Percentiles rank a stretch among this genome's conserved stretches.
phyloP scores from a whole-genome alignment of 1,284 basidiomycete species.

The Irpex lacteus region DNA sequence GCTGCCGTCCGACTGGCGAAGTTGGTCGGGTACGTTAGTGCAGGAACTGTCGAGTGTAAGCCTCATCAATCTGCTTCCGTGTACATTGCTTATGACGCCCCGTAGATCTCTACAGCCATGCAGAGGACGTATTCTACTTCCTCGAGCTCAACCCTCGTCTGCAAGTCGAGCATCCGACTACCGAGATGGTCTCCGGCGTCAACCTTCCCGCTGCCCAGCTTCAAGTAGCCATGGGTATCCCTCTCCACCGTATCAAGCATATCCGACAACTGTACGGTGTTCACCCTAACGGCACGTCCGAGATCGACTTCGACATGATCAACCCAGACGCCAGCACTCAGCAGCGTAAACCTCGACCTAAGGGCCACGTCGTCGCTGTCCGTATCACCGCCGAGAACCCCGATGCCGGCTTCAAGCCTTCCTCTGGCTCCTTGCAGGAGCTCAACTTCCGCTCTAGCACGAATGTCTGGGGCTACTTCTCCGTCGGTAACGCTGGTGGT shows the following conservation, averaged over 20 bases:
- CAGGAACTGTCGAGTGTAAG: conserved; percentile 97
- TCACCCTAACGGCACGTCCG: conserved; percentile 80
- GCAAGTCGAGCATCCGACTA: conserved; percentile 99
- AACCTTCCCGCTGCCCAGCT: conserved; percentile 98
- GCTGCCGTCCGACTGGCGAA: conserved; percentile 97
- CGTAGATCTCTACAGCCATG: conserved; percentile 90
- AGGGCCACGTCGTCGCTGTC: conserved; percentile 98
- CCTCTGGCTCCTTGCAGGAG: conserved; percentile 94
- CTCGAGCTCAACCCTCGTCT: conserved; percentile 99
- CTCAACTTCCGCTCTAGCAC: conserved; percentile 99
- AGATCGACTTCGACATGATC: conserved; percentile 96
- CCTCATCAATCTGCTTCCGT: neutral
- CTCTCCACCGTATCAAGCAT: conserved; percentile 93
- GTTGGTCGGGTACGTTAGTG: conserved; percentile 98
- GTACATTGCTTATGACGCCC: neutral
- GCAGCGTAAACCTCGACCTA: conserved; percentile 94
- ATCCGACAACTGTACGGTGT: conserved; percentile 97
- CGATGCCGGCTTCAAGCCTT: conserved; percentile 99
- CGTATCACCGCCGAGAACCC: conserved; percentile 99
- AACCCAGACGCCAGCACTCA: conserved; percentile 84
- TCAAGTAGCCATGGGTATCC: conserved; percentile 98
- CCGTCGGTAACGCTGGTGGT: conserved; percentile 92
- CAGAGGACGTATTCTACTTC: conserved; percentile 95
- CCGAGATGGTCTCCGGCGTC: conserved; percentile 99
- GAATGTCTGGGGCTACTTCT: conserved; percentile 99